phyloP scores from a whole-genome alignment of 169 alveolate species.

The Plasmodium inui region DNA sequence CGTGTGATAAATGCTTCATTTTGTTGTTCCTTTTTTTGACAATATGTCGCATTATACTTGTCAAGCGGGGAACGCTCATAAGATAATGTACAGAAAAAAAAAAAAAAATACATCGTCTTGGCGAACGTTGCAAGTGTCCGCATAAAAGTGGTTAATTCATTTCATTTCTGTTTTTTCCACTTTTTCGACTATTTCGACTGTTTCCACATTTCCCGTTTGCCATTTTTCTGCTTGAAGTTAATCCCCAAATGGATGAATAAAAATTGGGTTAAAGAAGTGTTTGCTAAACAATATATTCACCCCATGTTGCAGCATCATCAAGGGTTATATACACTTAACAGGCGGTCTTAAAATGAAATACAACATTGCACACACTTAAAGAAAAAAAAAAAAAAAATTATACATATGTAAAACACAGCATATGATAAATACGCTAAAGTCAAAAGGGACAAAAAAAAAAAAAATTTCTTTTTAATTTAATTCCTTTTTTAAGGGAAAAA shows the following conservation, averaged over 20 bases:
- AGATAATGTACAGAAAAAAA: neutral
- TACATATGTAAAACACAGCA: conserved; percentile 7
- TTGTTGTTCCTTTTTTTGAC: neutral
- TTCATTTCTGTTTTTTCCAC: neutral
- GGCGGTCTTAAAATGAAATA: neutral
- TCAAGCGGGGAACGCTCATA: neutral
- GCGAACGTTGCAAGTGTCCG: neutral
- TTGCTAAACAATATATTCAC: neutral
- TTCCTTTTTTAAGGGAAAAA: conserved; percentile 27
- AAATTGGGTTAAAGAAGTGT: neutral
- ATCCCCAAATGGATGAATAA: neutral
- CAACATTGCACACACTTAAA: conserved; percentile 9
- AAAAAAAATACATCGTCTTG: neutral
- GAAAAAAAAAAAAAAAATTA: conserved; percentile 1
- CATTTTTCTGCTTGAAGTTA: neutral
- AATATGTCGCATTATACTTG: neutral
- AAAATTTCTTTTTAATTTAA: neutral
- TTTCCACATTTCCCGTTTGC: neutral
- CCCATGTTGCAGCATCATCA: neutral
- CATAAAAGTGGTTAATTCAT: neutral
- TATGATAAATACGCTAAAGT: neutral
- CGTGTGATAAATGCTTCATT: neutral
- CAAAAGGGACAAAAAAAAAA: neutral
- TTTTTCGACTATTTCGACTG: neutral
- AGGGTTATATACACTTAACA: neutral